Conservation (phyloP, 2,329 filamentous ascomycete species). For the Waltergamsia citrina region DNA sequence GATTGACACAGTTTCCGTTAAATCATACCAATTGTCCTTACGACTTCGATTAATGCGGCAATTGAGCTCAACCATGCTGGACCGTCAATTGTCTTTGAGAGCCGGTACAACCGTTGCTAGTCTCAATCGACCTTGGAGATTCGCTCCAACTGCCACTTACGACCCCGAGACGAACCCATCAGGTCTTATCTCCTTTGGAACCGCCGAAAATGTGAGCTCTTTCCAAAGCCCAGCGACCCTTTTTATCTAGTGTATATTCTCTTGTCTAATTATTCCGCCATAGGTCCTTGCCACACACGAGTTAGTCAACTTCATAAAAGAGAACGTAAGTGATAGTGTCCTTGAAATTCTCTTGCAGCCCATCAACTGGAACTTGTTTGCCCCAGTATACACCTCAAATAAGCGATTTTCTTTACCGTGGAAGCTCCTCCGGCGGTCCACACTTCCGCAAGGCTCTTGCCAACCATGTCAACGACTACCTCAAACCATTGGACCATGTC, state of each 20-base stretch:
- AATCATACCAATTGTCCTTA: no score
- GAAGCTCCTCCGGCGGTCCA: constrained; percentile 22
- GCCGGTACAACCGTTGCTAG: constrained; percentile 12
- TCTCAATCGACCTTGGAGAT: constrained; percentile 20
- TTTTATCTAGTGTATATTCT: not conserved
- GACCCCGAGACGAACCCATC: constrained; percentile 23
- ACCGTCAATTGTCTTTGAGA: constrained; percentile 7
- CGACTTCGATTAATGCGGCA: no score
- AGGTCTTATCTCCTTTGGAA: constrained; percentile 36
- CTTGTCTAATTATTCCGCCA: no score
- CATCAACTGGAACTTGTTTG: not conserved
- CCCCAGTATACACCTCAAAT: constrained; percentile 14
- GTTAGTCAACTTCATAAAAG: constrained; percentile 15
- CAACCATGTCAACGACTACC: constrained; percentile 25
- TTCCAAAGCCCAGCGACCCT: not conserved
- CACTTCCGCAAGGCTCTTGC: constrained; percentile 22
- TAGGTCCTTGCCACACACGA: constrained; percentile 30
- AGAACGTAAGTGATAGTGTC: constrained; percentile 15
- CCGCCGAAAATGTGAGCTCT: constrained; percentile 35
- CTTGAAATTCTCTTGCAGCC: not conserved
- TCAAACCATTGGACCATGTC: constrained; percentile 19
- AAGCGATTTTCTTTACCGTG: constrained; percentile 23
- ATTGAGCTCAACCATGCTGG: constrained; percentile 6
- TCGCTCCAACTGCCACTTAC: constrained; percentile 22
- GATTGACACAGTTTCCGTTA: no score